Base-by-base conservation (phyloP, 225 moss, liverwort and hornwort genomes). In the Sphagnum contortum region DNA sequence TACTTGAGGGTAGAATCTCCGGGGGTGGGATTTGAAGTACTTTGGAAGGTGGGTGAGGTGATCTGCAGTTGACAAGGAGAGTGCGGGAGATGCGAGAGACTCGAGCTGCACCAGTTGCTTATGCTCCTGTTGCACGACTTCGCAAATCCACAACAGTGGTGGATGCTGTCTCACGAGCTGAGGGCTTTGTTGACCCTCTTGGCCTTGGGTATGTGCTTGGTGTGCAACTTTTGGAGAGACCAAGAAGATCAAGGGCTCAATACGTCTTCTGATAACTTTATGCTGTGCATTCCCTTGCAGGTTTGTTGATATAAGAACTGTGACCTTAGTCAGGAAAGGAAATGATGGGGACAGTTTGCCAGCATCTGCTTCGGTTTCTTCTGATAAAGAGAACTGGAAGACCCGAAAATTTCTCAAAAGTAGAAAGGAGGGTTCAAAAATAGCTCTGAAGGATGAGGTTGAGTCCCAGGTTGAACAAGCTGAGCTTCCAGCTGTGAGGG, bases 21-120 rank as follows among this genome's bases (percentile, higher is more conserved):
- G 0, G 29, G 29, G 29, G 29, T 29, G 50, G 4, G 55, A 58
- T 49, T 0, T 67, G 57, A 58, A 47, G 50, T 46, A 4, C 45
- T 49, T 44, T 62, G 63, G 56, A 3, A 67, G 65, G 46, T 47
- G 45, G 57, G 55, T 57, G 5, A 13, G 63, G 60, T 61, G 45
- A 10, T 50, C 50, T 67, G 78, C 87, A 90, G 90, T 77, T 98
- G 45, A 80, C 72, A 73, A 85, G 96, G 64, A 93, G 89, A 74
- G 96, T 98, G 68, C 87, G 96, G 69, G 93, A 93, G 72, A 92
- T 98, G 96, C 87, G 96, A 67, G 92, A 98, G 73, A 93, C 92
- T 55, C 78, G 90, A 65, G 79, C 90, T 72, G 81, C 80, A 48
- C 73, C 85, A 55, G 73, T 77, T 44, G 64, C 76, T 49, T 70